Conservation (phyloP, 257 asterid species). For the Solanum chilense region DNA sequence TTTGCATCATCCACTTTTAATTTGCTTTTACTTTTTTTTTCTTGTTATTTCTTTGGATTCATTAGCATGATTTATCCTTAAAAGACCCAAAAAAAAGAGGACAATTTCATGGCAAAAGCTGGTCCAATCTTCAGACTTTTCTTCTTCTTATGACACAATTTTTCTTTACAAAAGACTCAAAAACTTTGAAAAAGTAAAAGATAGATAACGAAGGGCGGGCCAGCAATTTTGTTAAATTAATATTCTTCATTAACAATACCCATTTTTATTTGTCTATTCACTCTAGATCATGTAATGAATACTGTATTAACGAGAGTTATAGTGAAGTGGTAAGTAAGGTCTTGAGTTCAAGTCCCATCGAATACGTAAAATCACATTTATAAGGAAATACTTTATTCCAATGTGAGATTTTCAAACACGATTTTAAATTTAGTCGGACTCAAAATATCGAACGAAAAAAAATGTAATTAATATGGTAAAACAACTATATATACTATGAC, state of each 20-base stretch:
- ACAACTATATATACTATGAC: not conserved
- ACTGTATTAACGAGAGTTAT: rapidly evolving
- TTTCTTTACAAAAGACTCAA: not conserved
- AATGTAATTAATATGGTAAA: not conserved
- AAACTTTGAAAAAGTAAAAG: not conserved
- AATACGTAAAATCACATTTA: too few species aligned
- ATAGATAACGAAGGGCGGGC: not conserved
- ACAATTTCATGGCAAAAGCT: not conserved
- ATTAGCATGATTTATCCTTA: not conserved
- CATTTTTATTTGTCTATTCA: not conserved
- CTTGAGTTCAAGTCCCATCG: rapidly evolving
- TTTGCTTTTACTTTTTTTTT: not conserved
- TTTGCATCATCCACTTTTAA: not conserved
- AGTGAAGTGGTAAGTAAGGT: too few species aligned
- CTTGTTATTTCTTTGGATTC: not conserved
- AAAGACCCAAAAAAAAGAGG: not conserved
- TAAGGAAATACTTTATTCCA: rapidly evolving
- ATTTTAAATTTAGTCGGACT: rapidly evolving
- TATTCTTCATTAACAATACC: not conserved
- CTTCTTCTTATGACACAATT: not conserved
- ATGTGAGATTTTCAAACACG: not conserved
- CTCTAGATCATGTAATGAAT: not conserved
- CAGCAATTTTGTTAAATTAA: not conserved
- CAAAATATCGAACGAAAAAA: not conserved
- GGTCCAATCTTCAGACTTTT: not conserved